Percentiles rank a stretch among this genome's conserved stretches.
These are phyloP conservation scores for Gossypium davidsonii DNA, from an alignment of 441 rosid species.

Conservation along the genomic window DNA sequence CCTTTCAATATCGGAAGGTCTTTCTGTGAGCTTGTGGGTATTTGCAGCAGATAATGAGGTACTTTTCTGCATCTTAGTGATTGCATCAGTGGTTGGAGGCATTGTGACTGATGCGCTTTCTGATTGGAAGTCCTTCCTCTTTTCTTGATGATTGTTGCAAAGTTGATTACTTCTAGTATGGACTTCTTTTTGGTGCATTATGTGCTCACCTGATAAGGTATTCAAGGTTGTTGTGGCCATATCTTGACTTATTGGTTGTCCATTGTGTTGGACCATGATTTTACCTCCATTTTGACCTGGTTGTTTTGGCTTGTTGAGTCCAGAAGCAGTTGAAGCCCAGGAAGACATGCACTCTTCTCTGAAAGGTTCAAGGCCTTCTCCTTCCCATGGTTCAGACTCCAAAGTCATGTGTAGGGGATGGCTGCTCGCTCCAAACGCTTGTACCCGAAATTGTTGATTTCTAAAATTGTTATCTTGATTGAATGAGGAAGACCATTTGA, in stretches of 20 bases:
- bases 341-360: constrained; percentile 47
- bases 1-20: constrained; percentile 28
- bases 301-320: constrained; percentile 28
- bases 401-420: constrained; percentile 24
- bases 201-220: constrained; percentile 24
- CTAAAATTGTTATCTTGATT: constrained; percentile 30
- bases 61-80: constrained; percentile 25
- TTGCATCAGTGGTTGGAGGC: constrained; percentile 26
- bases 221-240: constrained; percentile 18
- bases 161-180: constrained; percentile 21
- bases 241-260: constrained; percentile 23
- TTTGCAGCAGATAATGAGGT: constrained; percentile 25
- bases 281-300: constrained; percentile 21
- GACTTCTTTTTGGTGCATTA: constrained; percentile 26
- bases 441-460: constrained; percentile 24
- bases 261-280: constrained; percentile 23
- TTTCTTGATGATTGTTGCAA: constrained; percentile 25
- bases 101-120: constrained; percentile 26
- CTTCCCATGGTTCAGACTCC: constrained; percentile 29
- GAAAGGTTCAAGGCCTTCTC: constrained; percentile 31
- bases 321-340: constrained; percentile 42
- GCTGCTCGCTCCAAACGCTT: constrained; percentile 26
- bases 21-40: constrained; percentile 25
- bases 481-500: constrained; percentile 29
- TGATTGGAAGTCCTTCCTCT: constrained; percentile 27